phyloP scores from a whole-genome alignment of 768 basidiomycete genomes.

The Tylopilus subfusipes region DNA sequence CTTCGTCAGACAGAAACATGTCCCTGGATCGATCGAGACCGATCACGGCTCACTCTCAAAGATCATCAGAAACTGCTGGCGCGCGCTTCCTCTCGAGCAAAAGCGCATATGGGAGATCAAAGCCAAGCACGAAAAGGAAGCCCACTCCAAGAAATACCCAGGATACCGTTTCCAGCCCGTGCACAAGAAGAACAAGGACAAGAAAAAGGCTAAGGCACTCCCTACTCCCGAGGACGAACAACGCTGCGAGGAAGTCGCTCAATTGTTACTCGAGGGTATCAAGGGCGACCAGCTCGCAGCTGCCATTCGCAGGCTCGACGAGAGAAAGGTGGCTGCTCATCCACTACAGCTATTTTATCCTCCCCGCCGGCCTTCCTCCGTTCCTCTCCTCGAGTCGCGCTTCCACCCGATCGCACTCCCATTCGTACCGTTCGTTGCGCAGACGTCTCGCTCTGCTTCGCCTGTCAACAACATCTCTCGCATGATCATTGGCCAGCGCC shows the following conservation, averaged over 20 bases:
- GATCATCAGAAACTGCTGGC: constrained; percentile 59
- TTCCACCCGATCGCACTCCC: constrained; percentile 44
- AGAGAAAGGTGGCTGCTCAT: background rate
- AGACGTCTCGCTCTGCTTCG: constrained; percentile 41
- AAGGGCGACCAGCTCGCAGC: constrained; percentile 66
- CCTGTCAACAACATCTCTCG: constrained; percentile 46
- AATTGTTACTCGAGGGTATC: constrained; percentile 62
- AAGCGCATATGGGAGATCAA: constrained; percentile 69
- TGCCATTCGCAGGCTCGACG: constrained; percentile 55
- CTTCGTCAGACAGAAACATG: constrained; percentile 43
- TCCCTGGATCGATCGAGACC: constrained; percentile 49
- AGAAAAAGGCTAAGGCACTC: constrained; percentile 33
- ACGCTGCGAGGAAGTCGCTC: constrained; percentile 53
- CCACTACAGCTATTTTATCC: constrained; percentile 28
- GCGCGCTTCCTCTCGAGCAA: constrained; percentile 64
- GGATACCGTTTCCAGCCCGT: constrained; percentile 52
- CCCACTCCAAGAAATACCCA: constrained; percentile 66
- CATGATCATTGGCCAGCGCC: constrained; percentile 41
- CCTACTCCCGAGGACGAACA: constrained; percentile 27
- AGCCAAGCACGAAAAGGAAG: constrained; percentile 71
- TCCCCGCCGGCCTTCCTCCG: constrained; percentile 58
- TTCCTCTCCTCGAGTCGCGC: constrained; percentile 49
- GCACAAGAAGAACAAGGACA: constrained; percentile 45
- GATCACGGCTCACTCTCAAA: constrained; percentile 49
- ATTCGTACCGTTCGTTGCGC: constrained; percentile 38